Evolutionary conservation across 495 filamentous ascomycete species (phyloP), one percentile per base, ranked within the genome.

Genomic region (Talaromyces wortmannii): DNA sequence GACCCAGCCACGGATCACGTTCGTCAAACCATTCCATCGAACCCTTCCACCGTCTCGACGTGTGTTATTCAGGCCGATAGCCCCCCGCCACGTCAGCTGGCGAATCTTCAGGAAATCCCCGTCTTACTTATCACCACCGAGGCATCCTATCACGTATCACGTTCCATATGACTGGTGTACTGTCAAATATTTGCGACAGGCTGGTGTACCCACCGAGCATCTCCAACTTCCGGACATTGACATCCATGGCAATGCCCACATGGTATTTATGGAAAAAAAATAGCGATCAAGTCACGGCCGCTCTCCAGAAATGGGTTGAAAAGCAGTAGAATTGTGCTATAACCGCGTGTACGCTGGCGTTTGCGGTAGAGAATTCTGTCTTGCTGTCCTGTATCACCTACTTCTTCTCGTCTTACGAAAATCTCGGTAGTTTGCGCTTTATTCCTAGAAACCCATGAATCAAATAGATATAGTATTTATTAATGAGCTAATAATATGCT

Each of bases 191-290:
- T 63, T 84, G 55, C 59, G 70, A 53, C 82, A 87, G 63, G 80
- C 78, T 2, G 82, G 82, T 2, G 74, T 81, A 2, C 30, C 61
- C 4, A 69, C 73, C 6, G 63, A 78, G 50, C 70, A 74, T 53
- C 36, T 79, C 48, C 62, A 78, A 48, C 67, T 85, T 52, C 64
- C 58, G 0, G 64, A 79, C 58, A 48, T 58, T 7, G 74, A 75
- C 0, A 76, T 84, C 29, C 57, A 68, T 32, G 82, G 84, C 2
- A 85, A 85, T 61, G 82, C 76, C 8, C 81, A 85, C 63, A 71
- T 85, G 62, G 68, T 78, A 50, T 82, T 83, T 56, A 63, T 85
- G 58, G 82, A 85, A 68, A 80, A 80, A 74, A 70, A 86, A 85
- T 52, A 84, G 73, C 58, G 66, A 77, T 48, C 59, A 67, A 5